These are phyloP conservation scores for Herpetomonas muscarum DNA, from an alignment of 208 protist species.

Conservation along the genomic window DNA sequence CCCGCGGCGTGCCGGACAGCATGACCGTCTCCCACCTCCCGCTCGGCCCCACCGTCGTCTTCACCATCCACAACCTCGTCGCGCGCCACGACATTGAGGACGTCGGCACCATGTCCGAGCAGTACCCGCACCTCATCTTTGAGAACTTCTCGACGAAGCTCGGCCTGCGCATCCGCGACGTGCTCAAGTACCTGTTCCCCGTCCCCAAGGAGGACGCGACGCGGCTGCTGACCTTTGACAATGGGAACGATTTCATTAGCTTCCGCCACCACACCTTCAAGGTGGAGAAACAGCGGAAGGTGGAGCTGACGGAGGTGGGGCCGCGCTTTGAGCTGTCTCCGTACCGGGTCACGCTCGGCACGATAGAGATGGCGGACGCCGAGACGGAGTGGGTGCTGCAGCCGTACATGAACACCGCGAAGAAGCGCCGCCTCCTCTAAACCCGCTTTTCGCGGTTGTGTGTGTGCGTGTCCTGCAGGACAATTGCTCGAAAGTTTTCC, in stretches of 20 bases:
- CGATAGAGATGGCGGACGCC: constrained; percentile 94
- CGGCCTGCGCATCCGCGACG: constrained; percentile 91
- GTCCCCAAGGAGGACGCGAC: constrained; percentile 95
- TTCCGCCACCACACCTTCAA: constrained; percentile 98
- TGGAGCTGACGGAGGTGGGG: constrained; percentile 97
- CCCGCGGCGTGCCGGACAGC: constrained; percentile 96
- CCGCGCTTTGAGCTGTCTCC: constrained; percentile 98
- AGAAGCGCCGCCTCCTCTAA: constrained; percentile 90
- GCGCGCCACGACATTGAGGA: constrained; percentile 96
- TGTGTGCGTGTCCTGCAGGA: background rate
- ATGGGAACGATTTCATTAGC: constrained; percentile 98
- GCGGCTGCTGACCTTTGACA: constrained; percentile 98
- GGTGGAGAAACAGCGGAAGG: constrained; percentile 66
- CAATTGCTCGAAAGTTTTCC: background rate
- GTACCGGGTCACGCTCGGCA: constrained; percentile 96
- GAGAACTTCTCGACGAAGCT: constrained; percentile 97
- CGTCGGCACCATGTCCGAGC: constrained; percentile 90
- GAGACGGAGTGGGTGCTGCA: constrained; percentile 98
- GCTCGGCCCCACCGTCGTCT: constrained; percentile 98
- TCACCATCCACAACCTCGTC: constrained; percentile 96
- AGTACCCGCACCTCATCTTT: constrained; percentile 98
- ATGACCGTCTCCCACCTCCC: constrained; percentile 98
- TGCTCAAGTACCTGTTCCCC: constrained; percentile 98
- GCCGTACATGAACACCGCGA: constrained; percentile 98
- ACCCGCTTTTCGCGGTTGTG: background rate